A percentile compares a stretch with the other conserved stretches of the same genome.
These are phyloP conservation scores for Glomus cerebriforme DNA, from an alignment of 192 early-diverging fungal species.

Conservation along the genomic window DNA sequence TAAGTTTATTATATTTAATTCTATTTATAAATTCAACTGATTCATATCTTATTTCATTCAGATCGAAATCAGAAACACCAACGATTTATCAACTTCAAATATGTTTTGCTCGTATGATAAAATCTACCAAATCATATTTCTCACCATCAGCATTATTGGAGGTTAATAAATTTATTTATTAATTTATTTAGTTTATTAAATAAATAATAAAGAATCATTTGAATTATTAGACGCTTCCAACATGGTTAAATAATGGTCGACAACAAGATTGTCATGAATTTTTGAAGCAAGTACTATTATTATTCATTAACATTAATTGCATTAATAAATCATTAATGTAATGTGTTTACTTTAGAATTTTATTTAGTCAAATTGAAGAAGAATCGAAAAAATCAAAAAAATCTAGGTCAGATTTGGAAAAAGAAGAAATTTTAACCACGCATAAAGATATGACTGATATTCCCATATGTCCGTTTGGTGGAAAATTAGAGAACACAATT, in stretches of 20 bases:
- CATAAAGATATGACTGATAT: background rate
- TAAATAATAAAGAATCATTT: background rate
- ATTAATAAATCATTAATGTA: background rate
- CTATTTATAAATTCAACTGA: background rate
- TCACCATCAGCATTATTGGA: slow-evolving; percentile 20
- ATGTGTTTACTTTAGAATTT: slow-evolving; percentile 8
- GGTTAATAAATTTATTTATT: background rate
- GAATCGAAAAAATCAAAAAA: slow-evolving; percentile 11
- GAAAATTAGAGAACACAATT: slow-evolving; percentile 20
- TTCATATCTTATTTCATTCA: background rate
- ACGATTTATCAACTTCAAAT: background rate
- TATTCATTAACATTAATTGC: background rate
- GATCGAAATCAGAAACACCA: background rate
- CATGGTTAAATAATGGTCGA: slow-evolving; percentile 25
- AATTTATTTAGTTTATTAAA: background rate
- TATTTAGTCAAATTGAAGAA: slow-evolving; percentile 27
- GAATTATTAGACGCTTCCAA: slow-evolving; percentile 10
- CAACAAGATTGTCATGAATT: slow-evolving; percentile 32
- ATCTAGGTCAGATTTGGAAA: background rate
- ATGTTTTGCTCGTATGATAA: background rate
- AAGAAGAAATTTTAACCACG: background rate
- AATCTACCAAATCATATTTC: background rate
- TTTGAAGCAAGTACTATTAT: slow-evolving; percentile 12
- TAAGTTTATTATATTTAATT: background rate
- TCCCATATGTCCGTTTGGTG: slow-evolving; percentile 9